Percentiles rank a stretch among this genome's conserved stretches.
Evolutionary conservation across 1,284 basidiomycete species (phyloP).

Genomic region (Exobasidium cylindrosporum): DNA sequence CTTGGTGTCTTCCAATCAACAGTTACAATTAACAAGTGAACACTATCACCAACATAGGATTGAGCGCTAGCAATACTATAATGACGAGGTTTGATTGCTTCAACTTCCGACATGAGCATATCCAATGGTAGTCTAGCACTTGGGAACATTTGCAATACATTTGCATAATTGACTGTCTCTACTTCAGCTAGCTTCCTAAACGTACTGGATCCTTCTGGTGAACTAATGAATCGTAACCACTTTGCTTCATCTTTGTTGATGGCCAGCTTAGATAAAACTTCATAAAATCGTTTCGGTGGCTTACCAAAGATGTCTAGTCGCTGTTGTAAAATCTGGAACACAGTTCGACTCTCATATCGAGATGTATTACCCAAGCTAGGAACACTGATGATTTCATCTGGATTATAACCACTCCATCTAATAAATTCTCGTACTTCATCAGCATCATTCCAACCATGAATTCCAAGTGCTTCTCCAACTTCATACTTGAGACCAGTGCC

Average conservation of each 20-base stretch:
- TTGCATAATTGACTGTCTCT: constrained; percentile 91
- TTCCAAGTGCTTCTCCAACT: constrained; percentile 92
- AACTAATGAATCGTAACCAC: constrained; percentile 85
- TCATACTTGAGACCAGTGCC: constrained; percentile 92
- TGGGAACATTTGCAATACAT: constrained; percentile 75
- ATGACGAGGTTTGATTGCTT: constrained; percentile 81
- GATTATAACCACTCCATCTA: constrained; percentile 83
- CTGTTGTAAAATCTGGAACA: constrained; percentile 92
- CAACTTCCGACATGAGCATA: constrained; percentile 77
- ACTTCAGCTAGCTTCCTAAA: constrained; percentile 95
- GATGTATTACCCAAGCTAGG: constrained; percentile 61
- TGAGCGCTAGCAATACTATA: constrained; percentile 97
- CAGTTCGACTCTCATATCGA: constrained; percentile 72
- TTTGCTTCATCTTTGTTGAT: constrained; percentile 71
- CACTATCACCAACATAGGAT: constrained; percentile 86
- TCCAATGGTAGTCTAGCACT: constrained; percentile 74
- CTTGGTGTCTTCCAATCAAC: constrained; percentile 87
- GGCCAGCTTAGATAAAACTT: constrained; percentile 77
- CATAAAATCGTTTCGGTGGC: constrained; percentile 93
- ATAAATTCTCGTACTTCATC: constrained; percentile 86
- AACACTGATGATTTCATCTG: constrained; percentile 76
- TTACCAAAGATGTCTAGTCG: constrained; percentile 94
- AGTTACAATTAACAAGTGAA: constrained; percentile 90
- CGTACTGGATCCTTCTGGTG: constrained; percentile 81
- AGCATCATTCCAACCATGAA: constrained; percentile 97